Evolutionary conservation across 805 yeast genomes (phyloP).

Genomic region (Cyberlindnera galapagoensis): DNA sequence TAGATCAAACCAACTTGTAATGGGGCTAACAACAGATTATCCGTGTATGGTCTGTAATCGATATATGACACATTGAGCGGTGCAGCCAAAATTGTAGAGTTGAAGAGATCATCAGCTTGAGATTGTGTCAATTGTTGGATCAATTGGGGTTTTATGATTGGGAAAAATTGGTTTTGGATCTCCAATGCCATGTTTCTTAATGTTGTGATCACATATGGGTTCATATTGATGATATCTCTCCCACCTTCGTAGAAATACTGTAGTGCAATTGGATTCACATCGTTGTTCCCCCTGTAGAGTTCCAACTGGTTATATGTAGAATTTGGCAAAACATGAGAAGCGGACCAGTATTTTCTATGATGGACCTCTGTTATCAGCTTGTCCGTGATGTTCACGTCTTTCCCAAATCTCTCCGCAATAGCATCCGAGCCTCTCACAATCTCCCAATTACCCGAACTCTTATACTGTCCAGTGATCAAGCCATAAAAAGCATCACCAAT

Average conservation of each 20-base stretch:
- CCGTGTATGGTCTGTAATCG: constrained; percentile 46
- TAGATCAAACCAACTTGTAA: constrained; percentile 71
- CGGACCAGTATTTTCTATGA: constrained; percentile 57
- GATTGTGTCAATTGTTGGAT: constrained; percentile 23
- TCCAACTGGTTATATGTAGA: constrained; percentile 11
- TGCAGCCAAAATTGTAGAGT: constrained; percentile 16
- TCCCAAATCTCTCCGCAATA: constrained; percentile 20
- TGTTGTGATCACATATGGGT: constrained; percentile 37
- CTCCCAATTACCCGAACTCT: constrained; percentile 35
- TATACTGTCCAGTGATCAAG: constrained; percentile 4
- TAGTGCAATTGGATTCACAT: constrained; percentile 33
- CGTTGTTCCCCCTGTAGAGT: constrained; percentile 3
- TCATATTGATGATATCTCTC: constrained; percentile 49
- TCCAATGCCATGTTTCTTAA: constrained; percentile 30
- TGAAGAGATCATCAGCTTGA: constrained; percentile 19
- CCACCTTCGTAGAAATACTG: constrained; percentile 53
- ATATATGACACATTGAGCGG: constrained; percentile 27
- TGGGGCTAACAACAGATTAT: constrained; percentile 55
- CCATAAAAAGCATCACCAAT: constrained; percentile 23
- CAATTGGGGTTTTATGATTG: constrained; percentile 23
- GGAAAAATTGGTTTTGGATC: constrained; percentile 19
- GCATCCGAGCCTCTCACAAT: constrained; percentile 21
- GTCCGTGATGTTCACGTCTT: constrained; percentile 22
- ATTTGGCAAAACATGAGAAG: constrained; percentile 44
- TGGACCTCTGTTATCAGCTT: constrained; percentile 40